Percentiles rank a stretch among this genome's conserved stretches.
Evolutionary conservation across 1,284 basidiomycete species (phyloP).

Genomic region (Ceratobasidium sp.): DNA sequence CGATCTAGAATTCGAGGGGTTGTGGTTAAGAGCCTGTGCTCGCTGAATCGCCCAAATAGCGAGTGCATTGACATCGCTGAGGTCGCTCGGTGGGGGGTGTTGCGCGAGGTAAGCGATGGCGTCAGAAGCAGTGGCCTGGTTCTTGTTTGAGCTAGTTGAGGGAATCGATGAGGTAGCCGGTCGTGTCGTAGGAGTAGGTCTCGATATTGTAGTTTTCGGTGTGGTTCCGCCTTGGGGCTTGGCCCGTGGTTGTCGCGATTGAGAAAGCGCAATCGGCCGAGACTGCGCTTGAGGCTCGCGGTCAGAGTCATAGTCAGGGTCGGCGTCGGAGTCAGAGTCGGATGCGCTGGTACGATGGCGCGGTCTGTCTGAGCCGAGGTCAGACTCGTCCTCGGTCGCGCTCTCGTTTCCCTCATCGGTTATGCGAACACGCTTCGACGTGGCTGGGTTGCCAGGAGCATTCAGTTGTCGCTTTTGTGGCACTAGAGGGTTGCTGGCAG

Average conservation of each 20-base stretch:
- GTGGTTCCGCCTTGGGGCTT: not conserved
- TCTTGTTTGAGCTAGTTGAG: no score
- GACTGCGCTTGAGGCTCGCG: not conserved
- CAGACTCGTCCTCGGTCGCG: conserved; percentile 13
- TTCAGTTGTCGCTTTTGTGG: no score
- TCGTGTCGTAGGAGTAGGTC: no score
- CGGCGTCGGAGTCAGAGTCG: not conserved
- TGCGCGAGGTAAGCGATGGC: not conserved
- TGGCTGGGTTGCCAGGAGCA: not conserved
- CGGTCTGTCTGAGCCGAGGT: not conserved
- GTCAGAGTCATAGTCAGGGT: no score
- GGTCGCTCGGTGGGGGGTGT: conserved; percentile 2
- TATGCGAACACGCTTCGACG: not conserved
- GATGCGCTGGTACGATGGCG: not conserved
- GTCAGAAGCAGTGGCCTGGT: not conserved
- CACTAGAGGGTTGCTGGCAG: no score
- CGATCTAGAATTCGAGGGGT: not conserved
- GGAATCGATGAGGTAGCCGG: no score
- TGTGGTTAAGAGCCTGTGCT: not conserved
- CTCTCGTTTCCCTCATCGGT: not conserved
- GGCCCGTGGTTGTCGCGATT: not conserved
- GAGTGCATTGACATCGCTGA: conserved; percentile 2
- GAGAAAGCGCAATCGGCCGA: not conserved
- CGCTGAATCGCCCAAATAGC: not conserved
- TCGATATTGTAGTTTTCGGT: not conserved